Conservation (phyloP, 306 rosid genomes). For the Medicago lupulina region DNA sequence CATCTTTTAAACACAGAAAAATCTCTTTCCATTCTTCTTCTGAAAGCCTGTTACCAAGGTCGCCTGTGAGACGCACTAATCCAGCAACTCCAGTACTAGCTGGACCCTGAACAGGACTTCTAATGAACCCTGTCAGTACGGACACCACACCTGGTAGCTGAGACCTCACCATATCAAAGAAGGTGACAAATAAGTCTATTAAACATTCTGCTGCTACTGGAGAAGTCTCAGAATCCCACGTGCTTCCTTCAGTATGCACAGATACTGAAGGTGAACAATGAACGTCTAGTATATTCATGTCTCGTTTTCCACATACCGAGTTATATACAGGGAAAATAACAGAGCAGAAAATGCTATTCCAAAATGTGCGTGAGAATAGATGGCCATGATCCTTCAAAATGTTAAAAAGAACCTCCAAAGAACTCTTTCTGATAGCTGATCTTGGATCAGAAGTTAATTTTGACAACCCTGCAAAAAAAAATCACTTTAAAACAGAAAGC, state of each 20-base stretch:
- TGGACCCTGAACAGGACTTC: slow-evolving; percentile 88
- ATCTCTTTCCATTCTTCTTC: slow-evolving; percentile 85
- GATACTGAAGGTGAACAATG: slow-evolving; percentile 51
- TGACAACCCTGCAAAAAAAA: slow-evolving; percentile 75
- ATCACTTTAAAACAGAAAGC: slow-evolving; percentile 37
- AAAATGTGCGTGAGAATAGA: slow-evolving; percentile 78
- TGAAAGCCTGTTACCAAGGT: slow-evolving; percentile 73
- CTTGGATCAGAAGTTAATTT: slow-evolving; percentile 91
- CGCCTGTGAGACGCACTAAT: slow-evolving; percentile 74
- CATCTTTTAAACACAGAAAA: slow-evolving; percentile 80
- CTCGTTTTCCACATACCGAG: slow-evolving; percentile 58
- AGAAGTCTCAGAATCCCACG: slow-evolving; percentile 93
- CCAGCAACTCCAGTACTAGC: slow-evolving; percentile 93
- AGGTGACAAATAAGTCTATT: slow-evolving; percentile 75
- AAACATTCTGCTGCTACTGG: slow-evolving; percentile 84
- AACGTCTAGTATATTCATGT: slow-evolving; percentile 46
- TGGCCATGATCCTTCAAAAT: slow-evolving; percentile 96
- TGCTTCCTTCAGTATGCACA: slow-evolving; percentile 63
- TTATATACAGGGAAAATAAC: slow-evolving; percentile 82
- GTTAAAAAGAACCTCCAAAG: slow-evolving; percentile 96
- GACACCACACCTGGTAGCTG: slow-evolving; percentile 82
- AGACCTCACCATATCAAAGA: slow-evolving; percentile 72
- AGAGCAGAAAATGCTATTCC: slow-evolving; percentile 74
- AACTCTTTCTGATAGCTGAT: slow-evolving; percentile 94
- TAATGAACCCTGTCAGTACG: slow-evolving; percentile 73